Conservation (phyloP, 225 moss, liverwort and hornwort species). For the Bryum argenteum region DNA sequence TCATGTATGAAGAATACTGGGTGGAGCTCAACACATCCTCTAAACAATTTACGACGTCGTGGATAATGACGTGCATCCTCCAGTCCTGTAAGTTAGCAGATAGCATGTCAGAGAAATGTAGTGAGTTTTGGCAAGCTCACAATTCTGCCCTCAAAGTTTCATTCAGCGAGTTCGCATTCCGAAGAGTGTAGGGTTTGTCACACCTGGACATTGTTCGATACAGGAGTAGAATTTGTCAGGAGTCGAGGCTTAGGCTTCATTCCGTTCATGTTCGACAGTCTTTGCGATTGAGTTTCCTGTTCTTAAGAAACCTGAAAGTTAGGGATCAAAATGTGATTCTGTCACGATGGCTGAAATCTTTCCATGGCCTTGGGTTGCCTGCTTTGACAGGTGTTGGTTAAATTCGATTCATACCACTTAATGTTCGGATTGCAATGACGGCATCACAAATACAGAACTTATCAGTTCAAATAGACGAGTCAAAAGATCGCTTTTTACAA, state of each 20-base stretch:
- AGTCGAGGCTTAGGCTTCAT: constrained; percentile 10
- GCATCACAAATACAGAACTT: background rate
- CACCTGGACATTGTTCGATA: constrained; percentile 26
- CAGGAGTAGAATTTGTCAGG: constrained; percentile 19
- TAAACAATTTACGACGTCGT: constrained; percentile 37
- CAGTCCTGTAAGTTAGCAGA: constrained; percentile 27
- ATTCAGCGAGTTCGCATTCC: background rate
- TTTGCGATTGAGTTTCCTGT: constrained; percentile 11
- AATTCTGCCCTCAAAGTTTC: background rate
- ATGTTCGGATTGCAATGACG: background rate
- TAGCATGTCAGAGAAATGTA: background rate
- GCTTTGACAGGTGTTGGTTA: constrained; percentile 1
- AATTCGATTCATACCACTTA: background rate
- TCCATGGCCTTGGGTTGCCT: constrained; percentile 6
- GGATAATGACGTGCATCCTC: constrained; percentile 41
- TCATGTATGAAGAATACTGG: constrained; percentile 7
- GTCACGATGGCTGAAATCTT: background rate
- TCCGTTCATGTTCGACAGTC: constrained; percentile 6
- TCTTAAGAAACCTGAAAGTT: constrained; percentile 19
- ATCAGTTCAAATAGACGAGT: background rate
- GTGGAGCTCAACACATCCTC: constrained; percentile 17
- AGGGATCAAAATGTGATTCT: constrained; percentile 10
- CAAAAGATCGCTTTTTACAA: background rate
- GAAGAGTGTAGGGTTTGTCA: background rate
- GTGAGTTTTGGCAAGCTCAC: background rate